Conservation (phyloP, 495 filamentous ascomycete species). For the Astrothelium subdiscretum region DNA sequence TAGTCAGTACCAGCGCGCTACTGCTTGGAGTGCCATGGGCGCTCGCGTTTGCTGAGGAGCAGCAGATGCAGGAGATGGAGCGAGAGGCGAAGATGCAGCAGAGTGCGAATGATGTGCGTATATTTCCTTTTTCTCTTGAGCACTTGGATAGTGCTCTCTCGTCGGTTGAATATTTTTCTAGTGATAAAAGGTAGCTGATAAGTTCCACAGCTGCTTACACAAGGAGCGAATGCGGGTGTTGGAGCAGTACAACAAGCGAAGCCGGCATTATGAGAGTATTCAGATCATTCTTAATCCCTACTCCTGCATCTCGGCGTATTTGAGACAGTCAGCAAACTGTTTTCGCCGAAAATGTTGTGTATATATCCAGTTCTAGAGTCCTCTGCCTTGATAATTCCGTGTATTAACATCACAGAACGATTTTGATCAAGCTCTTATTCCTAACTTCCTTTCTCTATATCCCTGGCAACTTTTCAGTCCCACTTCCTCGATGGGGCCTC, state of each 20-base stretch:
- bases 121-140: not conserved
- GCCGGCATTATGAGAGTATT: not conserved
- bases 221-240: not conserved
- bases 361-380: too few relatives aligned
- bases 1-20: slow-evolving; percentile 75
- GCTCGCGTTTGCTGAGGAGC: slow-evolving; percentile 86
- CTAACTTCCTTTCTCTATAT: too few relatives aligned
- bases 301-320: too few relatives aligned
- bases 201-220: not conserved
- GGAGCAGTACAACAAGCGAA: not conserved
- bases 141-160: not conserved
- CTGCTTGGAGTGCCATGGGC: slow-evolving; percentile 87
- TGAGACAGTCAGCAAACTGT: too few relatives aligned
- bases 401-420: too few relatives aligned
- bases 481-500: too few relatives aligned
- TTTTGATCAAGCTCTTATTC: too few relatives aligned
- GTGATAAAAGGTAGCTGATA: not conserved
- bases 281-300: not conserved
- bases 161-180: not conserved
- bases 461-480: too few relatives aligned
- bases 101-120: slow-evolving; percentile 56
- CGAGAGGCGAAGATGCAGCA: slow-evolving; percentile 87
- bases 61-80: slow-evolving; percentile 92
- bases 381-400: too few relatives aligned
- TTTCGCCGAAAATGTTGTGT: too few relatives aligned